A percentile compares a stretch with the other conserved stretches of the same genome.
phyloP scores from a whole-genome alignment of 2,329 filamentous ascomycete species.

The Tolypocladium ovalisporum region DNA sequence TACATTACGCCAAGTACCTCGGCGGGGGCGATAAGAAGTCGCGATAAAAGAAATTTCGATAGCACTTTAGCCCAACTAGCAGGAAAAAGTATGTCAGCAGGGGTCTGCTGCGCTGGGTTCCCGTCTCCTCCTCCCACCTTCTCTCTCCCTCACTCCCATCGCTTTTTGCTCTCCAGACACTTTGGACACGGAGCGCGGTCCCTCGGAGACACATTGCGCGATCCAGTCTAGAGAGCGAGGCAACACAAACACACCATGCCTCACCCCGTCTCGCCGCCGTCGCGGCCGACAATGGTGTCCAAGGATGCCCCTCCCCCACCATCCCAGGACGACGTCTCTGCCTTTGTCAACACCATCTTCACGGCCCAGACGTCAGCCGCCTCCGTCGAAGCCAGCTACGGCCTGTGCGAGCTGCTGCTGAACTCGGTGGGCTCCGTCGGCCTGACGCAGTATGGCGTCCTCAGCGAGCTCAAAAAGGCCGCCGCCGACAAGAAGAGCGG shows the following conservation, averaged over 20 bases:
- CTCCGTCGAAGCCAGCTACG: constrained; percentile 55
- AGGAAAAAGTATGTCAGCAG: not conserved
- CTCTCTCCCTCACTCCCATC: constrained; percentile 1
- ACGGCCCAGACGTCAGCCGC: constrained; percentile 55
- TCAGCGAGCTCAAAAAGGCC: constrained; percentile 55
- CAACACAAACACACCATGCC: constrained; percentile 24
- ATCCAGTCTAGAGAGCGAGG: not conserved
- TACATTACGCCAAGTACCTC: not conserved
- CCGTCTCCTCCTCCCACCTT: constrained; percentile 1
- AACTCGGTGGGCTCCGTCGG: constrained; percentile 43
- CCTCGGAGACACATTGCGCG: not conserved
- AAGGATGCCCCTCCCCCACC: constrained; percentile 44
- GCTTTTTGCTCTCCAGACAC: constrained; percentile 1
- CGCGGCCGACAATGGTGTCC: constrained; percentile 37
- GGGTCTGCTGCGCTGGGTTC: constrained; percentile 1
- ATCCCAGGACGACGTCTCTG: constrained; percentile 53
- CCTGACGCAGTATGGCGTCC: constrained; percentile 40
- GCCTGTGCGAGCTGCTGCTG: constrained; percentile 47
- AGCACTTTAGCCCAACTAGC: not conserved
- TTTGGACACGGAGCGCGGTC: not conserved
- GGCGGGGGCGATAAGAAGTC: not conserved
- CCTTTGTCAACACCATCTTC: constrained; percentile 58
- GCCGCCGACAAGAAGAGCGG: constrained; percentile 91
- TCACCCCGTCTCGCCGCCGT: constrained; percentile 37
- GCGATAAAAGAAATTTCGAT: constrained; percentile 1